Conservation (phyloP, 768 basidiomycete genomes). For the Nidularia sp. region DNA sequence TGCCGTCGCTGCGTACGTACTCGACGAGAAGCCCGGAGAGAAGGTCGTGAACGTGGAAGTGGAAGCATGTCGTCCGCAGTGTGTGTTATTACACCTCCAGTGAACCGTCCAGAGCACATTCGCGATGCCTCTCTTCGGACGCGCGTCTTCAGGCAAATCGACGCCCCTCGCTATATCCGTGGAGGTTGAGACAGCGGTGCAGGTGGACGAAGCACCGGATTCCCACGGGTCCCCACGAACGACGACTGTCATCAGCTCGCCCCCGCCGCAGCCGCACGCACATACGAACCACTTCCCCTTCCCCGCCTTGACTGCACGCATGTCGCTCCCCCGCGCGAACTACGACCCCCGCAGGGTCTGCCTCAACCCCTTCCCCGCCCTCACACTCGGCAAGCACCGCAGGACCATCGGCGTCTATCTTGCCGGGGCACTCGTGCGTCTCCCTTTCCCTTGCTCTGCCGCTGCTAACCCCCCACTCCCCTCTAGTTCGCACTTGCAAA, state of each 20-base stretch:
- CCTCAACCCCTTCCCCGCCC: constrained; percentile 78
- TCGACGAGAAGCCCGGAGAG: too few species aligned
- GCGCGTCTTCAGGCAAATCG: too few species aligned
- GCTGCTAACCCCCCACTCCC: constrained; percentile 3
- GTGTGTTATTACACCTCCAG: too few species aligned
- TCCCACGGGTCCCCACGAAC: neutral
- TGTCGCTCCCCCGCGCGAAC: constrained; percentile 65
- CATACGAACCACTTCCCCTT: constrained; percentile 10
- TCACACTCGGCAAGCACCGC: constrained; percentile 72
- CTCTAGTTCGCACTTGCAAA: constrained; percentile 90
- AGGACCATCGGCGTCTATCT: constrained; percentile 86
- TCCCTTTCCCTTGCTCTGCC: neutral
- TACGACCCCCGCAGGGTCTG: constrained; percentile 90
- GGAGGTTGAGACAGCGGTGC: neutral
- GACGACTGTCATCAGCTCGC: neutral
- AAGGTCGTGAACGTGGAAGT: too few species aligned
- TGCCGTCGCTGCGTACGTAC: too few species aligned
- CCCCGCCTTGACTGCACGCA: constrained; percentile 14
- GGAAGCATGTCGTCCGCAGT: too few species aligned
- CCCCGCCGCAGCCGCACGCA: constrained; percentile 7
- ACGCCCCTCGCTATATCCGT: constrained; percentile 8
- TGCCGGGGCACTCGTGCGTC: constrained; percentile 85
- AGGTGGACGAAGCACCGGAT: neutral
- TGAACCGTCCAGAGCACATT: too few species aligned
- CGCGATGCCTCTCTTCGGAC: too few species aligned